Evolutionary conservation across 306 rosid genomes (phyloP).

Genomic region (Hylodesmum podocarpum): DNA sequence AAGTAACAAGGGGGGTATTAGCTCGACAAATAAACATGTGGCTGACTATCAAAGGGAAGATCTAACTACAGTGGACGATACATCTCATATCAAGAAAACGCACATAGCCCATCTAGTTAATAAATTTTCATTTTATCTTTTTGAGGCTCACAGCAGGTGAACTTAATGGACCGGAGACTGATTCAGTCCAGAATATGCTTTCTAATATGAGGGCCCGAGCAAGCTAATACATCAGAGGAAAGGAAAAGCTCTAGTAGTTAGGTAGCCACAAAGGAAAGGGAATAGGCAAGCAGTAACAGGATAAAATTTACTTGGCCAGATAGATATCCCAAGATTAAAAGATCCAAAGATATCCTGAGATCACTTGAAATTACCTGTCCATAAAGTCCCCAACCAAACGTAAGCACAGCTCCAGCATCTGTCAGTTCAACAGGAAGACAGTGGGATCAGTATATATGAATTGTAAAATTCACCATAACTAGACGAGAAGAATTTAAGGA

Average conservation of each 20-base stretch:
- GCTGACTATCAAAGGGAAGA: constrained; percentile 2
- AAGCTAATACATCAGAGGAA: background rate
- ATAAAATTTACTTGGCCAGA: constrained; percentile 13
- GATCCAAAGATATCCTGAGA: constrained; percentile 6
- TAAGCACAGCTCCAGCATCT: constrained; percentile 93
- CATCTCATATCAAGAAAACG: constrained; percentile 17
- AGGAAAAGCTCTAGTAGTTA: background rate
- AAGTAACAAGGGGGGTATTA: constrained; percentile 11
- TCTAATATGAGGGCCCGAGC: constrained; percentile 19
- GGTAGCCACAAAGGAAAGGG: background rate
- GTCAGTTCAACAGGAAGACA: constrained; percentile 18
- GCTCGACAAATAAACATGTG: constrained; percentile 14
- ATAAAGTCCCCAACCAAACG: constrained; percentile 94
- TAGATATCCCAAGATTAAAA: constrained; percentile 12
- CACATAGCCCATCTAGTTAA: background rate
- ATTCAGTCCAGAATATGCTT: constrained; percentile 15
- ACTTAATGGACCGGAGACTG: constrained; percentile 1
- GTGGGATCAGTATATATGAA: constrained; percentile 22
- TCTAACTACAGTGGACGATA: constrained; percentile 5
- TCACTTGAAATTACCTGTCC: constrained; percentile 81
- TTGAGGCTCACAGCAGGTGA: background rate
- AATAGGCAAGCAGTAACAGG: background rate
- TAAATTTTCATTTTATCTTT: background rate
- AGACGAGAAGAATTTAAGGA: background rate
- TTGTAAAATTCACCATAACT: constrained; percentile 4